phyloP scores from a whole-genome alignment of 768 basidiomycete genomes.

The Auricularia heimuer region DNA sequence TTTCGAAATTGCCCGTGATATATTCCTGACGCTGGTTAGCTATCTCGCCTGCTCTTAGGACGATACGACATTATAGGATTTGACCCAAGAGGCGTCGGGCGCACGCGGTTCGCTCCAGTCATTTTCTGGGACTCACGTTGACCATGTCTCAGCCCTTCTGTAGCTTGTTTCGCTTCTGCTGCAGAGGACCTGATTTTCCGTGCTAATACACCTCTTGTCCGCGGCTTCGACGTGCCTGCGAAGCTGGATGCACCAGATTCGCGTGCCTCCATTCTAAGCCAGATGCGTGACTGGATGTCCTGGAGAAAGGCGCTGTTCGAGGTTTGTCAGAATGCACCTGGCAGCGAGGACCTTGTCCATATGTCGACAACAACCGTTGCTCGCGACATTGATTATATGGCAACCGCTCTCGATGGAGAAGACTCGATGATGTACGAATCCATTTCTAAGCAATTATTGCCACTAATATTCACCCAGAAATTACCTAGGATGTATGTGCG shows the following conservation, averaged over 20 bases:
- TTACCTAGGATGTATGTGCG: slow-evolving; percentile 5
- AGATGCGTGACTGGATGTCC: slow-evolving; percentile 3
- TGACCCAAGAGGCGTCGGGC: slow-evolving; percentile 12
- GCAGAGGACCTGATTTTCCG: slow-evolving; percentile 4
- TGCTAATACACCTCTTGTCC: slow-evolving; percentile 5
- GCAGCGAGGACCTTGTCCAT: slow-evolving; percentile 6
- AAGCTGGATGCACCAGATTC: slow-evolving; percentile 1
- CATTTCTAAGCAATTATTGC: background rate
- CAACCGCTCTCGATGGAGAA: slow-evolving; percentile 8
- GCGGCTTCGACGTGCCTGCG: slow-evolving; percentile 6
- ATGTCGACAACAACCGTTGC: slow-evolving; percentile 13
- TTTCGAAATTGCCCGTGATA: background rate
- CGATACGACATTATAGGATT: slow-evolving; percentile 12
- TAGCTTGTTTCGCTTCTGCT: slow-evolving; percentile 6
- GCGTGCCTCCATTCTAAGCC: slow-evolving; percentile 1
- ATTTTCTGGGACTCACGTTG: background rate
- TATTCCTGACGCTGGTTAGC: background rate
- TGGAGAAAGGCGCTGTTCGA: slow-evolving; percentile 6
- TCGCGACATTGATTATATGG: slow-evolving; percentile 12
- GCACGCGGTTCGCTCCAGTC: slow-evolving; percentile 3
- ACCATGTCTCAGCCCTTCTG: slow-evolving; percentile 3
- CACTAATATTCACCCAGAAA: slow-evolving; percentile 7
- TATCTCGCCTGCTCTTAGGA: background rate
- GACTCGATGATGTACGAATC: slow-evolving; percentile 10
- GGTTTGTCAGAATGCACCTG: slow-evolving; percentile 7